Evolutionary conservation across 257 asterid genomes (phyloP).

Genomic region (Ballota nigra): DNA sequence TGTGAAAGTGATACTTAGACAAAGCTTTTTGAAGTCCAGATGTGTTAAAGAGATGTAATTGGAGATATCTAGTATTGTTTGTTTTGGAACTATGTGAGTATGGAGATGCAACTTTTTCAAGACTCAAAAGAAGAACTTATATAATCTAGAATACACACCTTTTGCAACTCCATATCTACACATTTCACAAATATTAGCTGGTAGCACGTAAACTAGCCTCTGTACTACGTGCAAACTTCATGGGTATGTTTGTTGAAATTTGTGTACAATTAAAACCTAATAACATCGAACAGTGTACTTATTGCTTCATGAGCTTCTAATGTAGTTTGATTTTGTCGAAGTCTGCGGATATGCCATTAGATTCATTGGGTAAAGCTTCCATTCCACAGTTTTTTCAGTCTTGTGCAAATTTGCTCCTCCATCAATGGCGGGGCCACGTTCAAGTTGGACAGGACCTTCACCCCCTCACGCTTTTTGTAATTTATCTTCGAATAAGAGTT

Average conservation of each 20-base stretch:
- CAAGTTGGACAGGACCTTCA: no score
- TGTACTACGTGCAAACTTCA: no score
- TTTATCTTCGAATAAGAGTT: no score
- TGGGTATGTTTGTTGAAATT: neutral
- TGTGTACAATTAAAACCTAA: neutral
- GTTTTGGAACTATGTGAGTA: neutral
- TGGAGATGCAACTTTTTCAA: neutral
- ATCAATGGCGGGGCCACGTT: no score
- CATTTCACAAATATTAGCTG: neutral
- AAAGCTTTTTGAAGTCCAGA: neutral
- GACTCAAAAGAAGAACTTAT: neutral
- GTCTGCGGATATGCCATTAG: no score
- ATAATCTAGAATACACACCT: neutral
- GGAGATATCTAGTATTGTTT: neutral
- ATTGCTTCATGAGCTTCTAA: neutral
- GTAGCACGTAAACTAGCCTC: neutral
- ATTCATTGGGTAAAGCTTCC: no score
- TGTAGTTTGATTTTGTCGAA: no score
- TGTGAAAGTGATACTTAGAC: neutral
- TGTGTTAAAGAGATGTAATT: no score
- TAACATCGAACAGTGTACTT: neutral
- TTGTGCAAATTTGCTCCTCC: no score
- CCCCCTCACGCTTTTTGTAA: no score
- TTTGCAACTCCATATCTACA: neutral
- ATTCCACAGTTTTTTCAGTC: no score